Base-by-base conservation (phyloP, 2,329 filamentous ascomycete species). In the Dactylellina drechsleri region DNA sequence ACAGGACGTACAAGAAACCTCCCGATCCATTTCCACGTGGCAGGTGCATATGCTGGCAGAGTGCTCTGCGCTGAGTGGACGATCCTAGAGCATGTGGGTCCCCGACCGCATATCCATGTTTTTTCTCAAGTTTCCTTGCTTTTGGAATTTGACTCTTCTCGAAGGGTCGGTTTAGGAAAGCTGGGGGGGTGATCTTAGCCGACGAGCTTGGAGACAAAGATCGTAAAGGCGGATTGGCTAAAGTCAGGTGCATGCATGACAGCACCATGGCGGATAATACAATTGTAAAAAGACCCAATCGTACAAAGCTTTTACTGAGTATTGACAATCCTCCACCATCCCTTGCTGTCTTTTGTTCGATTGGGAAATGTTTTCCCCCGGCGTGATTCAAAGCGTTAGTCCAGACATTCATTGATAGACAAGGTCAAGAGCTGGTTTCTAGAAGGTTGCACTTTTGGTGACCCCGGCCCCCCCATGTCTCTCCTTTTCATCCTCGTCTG, bases 11-110 rank as follows among this genome's bases (percentile, higher is more conserved):
- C 52, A 36, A 13, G 13, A 3, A 13, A 36, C 20, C 13, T 36
- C n/a, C 49, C 18, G 26, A 73, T 61, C 68, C 28, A 26, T 56
- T 31, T 26, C 67, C 68, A 57, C 68, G 68, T 73, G 68, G 68
- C 68, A 73, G n/a, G 4, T 66, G 68, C 56, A 66, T 47, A 47
- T 47, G 43, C n/a, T n/a, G n/a, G n/a, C 43, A 47, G 13, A 36
- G 31, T 36, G 31, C 31, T 36, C 31, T 36, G 31, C 5, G 43
- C 43, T 47, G 43, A 13, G 49, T 13, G n/a, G 49, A 23, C 18
- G 16, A 18, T 23, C 20, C 16, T 23, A n/a, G 12, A 52, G 20
- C 6, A 8, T n/a, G 26, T 54, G 26, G 52, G 52, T 54, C 26
- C 23, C 13, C 52, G 26, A 28, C 52, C 20, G 26, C 13, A n/a